Conservation (phyloP, 2,329 filamentous ascomycete species). For the Aureobasidium musti region DNA sequence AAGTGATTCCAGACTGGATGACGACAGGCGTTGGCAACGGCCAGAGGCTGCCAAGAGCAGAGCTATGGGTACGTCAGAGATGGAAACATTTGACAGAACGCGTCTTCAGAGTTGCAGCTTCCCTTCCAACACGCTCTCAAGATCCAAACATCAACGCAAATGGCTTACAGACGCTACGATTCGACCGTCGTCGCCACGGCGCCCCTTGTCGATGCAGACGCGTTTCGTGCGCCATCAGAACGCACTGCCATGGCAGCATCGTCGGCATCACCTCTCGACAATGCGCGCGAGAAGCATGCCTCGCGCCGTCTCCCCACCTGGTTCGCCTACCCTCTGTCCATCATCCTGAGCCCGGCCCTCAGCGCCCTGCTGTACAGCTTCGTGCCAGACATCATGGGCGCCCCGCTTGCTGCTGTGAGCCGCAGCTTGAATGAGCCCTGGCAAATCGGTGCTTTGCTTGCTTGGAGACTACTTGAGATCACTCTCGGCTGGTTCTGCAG, state of each 20-base stretch:
- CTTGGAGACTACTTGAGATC: constrained; percentile 65
- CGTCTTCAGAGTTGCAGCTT: not conserved
- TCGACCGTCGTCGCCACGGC: constrained; percentile 16
- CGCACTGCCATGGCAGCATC: constrained; percentile 10
- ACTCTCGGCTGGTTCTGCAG: constrained; percentile 70
- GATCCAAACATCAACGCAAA: not conserved
- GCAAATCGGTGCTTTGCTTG: constrained; percentile 60
- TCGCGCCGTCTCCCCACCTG: constrained; percentile 13
- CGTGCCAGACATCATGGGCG: constrained; percentile 60
- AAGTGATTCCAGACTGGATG: not conserved
- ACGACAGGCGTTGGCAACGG: not conserved
- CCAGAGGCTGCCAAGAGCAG: not conserved
- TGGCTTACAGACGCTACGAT: constrained; percentile 25
- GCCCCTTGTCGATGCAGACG: constrained; percentile 16
- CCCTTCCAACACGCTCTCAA: not conserved
- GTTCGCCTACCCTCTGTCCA: constrained; percentile 47
- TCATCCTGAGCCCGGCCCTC: constrained; percentile 61
- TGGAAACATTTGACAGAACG: constrained; percentile 2
- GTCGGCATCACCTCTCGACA: constrained; percentile 3
- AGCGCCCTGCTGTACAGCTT: constrained; percentile 66
- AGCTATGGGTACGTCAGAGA: not conserved
- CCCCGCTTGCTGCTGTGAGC: constrained; percentile 68
- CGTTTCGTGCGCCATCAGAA: not conserved
- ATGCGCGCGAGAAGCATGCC: constrained; percentile 5
- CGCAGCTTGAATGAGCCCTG: constrained; percentile 63